Percentiles rank a stretch among this genome's conserved stretches.
phyloP scores from a whole-genome alignment of 2,329 filamentous ascomycete genomes.

The Colletotrichum scovillei region DNA sequence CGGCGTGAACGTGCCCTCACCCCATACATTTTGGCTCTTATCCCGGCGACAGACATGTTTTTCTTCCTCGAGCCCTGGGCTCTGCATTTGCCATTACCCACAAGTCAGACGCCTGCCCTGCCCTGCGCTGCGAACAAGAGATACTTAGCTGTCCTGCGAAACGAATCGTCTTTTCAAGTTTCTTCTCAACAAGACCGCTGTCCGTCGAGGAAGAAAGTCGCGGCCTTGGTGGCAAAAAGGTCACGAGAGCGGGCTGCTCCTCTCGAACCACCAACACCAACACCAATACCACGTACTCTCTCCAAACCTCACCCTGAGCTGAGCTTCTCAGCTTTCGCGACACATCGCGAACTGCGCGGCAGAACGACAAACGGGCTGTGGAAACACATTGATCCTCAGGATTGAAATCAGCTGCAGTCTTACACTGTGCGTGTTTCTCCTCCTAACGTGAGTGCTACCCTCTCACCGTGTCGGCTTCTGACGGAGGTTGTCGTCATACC shows the following conservation, averaged over 20 bases:
- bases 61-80: slow-evolving; percentile 2
- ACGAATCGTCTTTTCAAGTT: background rate
- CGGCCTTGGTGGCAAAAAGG: background rate
- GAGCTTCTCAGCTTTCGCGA: too few relatives aligned
- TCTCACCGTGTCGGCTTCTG: slow-evolving; percentile 7
- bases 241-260: background rate
- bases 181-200: background rate
- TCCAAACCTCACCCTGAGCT: background rate
- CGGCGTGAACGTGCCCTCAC: background rate
- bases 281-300: background rate
- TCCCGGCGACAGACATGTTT: background rate
- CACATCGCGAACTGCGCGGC: background rate
- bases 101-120: too few relatives aligned
- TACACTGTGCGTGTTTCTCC: background rate
- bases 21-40: background rate
- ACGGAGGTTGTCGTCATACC: slow-evolving; percentile 29
- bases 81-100: too few relatives aligned
- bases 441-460: slow-evolving; percentile 16
- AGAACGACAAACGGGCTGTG: too few relatives aligned
- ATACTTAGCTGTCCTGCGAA: background rate
- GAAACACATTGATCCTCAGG: background rate
- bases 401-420: background rate
- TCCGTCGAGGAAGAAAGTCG: background rate
- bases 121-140: background rate
- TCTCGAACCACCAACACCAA: background rate